These are phyloP conservation scores for Albifimbria verrucaria DNA, from an alignment of 2,329 filamentous ascomycete species.

Conservation along the genomic window DNA sequence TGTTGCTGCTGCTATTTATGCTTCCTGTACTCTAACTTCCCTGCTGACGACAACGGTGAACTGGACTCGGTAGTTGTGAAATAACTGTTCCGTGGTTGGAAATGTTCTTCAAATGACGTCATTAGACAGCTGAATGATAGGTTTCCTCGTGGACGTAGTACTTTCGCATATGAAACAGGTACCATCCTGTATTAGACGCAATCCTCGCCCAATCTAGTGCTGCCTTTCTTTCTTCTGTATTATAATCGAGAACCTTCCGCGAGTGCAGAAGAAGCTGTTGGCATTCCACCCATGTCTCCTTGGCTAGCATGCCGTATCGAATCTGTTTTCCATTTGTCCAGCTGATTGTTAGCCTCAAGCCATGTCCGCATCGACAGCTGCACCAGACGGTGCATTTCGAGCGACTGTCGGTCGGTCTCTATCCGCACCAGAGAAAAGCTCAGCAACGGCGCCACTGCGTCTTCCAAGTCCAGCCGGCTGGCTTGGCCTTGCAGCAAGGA, in stretches of 20 bases:
- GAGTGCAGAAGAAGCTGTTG: not conserved
- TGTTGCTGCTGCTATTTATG: too few relatives aligned
- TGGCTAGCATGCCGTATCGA: not conserved
- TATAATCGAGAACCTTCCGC: not conserved
- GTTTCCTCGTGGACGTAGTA: too few relatives aligned
- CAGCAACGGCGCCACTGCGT: not conserved
- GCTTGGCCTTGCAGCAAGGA: conserved; percentile 17
- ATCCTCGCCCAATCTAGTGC: not conserved
- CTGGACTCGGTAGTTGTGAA: too few relatives aligned
- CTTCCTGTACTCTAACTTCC: too few relatives aligned
- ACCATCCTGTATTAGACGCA: not conserved
- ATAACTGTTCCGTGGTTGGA: too few relatives aligned
- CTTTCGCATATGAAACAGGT: not conserved
- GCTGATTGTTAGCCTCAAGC: not conserved
- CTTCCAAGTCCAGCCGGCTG: not conserved
- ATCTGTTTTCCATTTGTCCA: not conserved
- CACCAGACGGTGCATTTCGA: not conserved
- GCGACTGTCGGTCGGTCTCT: not conserved
- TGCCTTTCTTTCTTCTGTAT: not conserved
- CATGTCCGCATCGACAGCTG: not conserved
- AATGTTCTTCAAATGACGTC: too few relatives aligned
- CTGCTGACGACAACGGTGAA: too few relatives aligned
- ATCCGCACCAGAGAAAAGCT: not conserved
- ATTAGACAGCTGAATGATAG: too few relatives aligned
- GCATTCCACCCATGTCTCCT: not conserved